Conservation (phyloP, 495 filamentous ascomycete genomes). For the Podospora sp. region DNA sequence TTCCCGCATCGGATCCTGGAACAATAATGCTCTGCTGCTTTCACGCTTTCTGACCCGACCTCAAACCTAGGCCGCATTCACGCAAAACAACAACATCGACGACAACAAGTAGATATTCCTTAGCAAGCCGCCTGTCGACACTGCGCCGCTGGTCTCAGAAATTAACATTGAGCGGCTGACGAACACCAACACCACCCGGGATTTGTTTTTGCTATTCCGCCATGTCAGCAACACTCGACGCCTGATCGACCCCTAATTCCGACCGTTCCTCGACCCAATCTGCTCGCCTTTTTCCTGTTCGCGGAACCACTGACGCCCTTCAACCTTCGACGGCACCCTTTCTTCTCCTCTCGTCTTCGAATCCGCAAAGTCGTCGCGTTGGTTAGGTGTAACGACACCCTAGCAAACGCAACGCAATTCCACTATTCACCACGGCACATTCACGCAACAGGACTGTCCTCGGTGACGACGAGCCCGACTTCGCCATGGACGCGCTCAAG, state of each 20-base stretch:
- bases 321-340: not conserved
- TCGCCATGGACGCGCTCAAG: slow-evolving; percentile 64
- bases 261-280: slow-evolving; percentile 5
- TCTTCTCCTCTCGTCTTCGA: not conserved
- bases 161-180: not conserved
- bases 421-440: slow-evolving; percentile 31
- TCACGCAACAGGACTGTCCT: slow-evolving; percentile 15
- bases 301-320: not conserved
- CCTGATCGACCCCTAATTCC: not conserved
- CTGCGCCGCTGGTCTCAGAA: not conserved
- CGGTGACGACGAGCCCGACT: slow-evolving; percentile 35
- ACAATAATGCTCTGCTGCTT: slow-evolving; percentile 1
- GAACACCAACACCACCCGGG: not conserved
- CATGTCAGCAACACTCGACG: not conserved
- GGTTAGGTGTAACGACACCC: slow-evolving; percentile 31
- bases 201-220: not conserved
- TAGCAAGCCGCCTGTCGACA: not conserved
- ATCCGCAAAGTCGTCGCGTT: slow-evolving; percentile 24
- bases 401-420: slow-evolving; percentile 28
- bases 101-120: not conserved
- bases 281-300: not conserved
- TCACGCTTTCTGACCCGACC: not conserved
- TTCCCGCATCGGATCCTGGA: slow-evolving; percentile 3
- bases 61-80: not conserved
- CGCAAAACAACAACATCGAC: not conserved